phyloP scores from a whole-genome alignment of 2,329 filamentous ascomycete genomes.

The Pseudocercospora ulei region DNA sequence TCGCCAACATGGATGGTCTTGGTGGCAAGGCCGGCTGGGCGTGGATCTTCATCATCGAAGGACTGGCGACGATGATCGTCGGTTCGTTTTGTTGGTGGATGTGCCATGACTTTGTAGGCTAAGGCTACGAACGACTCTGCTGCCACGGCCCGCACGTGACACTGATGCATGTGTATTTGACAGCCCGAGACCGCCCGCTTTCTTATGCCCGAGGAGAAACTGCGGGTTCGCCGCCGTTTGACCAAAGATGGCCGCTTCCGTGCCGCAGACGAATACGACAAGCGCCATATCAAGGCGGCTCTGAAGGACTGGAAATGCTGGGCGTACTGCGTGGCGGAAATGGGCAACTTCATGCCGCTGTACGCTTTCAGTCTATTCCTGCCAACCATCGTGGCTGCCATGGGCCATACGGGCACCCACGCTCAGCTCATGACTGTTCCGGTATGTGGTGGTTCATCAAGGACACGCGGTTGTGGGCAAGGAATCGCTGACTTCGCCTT shows the following conservation, averaged over 20 bases:
- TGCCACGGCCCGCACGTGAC: not conserved
- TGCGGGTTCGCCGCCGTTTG: constrained; percentile 21
- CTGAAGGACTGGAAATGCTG: constrained; percentile 78
- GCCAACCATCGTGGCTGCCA: constrained; percentile 61
- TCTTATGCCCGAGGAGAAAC: constrained; percentile 40
- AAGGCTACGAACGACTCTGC: not conserved
- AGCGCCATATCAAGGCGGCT: constrained; percentile 21
- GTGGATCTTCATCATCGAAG: constrained; percentile 45
- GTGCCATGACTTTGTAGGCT: constrained; percentile 44
- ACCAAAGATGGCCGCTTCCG: constrained; percentile 21
- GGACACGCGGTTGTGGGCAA: no score
- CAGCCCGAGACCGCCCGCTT: constrained; percentile 50
- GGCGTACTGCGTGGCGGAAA: constrained; percentile 58
- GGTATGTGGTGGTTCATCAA: not conserved
- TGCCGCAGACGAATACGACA: constrained; percentile 34
- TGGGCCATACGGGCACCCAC: constrained; percentile 33
- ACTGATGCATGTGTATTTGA: not conserved
- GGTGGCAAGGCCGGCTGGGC: constrained; percentile 42
- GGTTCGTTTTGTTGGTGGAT: constrained; percentile 32
- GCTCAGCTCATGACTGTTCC: constrained; percentile 52
- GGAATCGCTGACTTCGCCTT: not conserved
- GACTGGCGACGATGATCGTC: constrained; percentile 54
- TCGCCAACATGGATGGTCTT: constrained; percentile 58
- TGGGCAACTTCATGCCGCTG: constrained; percentile 41
- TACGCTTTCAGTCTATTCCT: constrained; percentile 39